phyloP scores from a whole-genome alignment of 441 rosid genomes.

The Croton setiger region DNA sequence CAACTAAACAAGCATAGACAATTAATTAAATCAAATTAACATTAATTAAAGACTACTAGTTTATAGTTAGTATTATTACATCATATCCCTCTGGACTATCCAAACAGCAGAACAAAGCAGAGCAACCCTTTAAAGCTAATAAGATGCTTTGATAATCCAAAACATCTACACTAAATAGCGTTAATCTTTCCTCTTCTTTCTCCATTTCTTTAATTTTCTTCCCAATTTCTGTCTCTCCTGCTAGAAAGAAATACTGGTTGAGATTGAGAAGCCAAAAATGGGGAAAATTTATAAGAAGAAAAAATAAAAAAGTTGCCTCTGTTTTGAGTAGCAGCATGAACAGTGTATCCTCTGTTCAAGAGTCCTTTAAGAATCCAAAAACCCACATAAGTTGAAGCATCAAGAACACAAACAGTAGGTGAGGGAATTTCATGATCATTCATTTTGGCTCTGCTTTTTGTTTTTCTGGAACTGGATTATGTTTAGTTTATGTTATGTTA shows the following conservation, averaged over 20 bases:
- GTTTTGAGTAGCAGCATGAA: slow-evolving; percentile 66
- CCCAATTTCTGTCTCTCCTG: slow-evolving; percentile 52
- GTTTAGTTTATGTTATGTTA: too few species aligned
- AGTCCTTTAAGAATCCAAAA: slow-evolving; percentile 72
- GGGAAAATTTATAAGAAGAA: neutral
- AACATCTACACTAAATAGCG: slow-evolving; percentile 47
- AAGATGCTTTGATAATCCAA: slow-evolving; percentile 71
- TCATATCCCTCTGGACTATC: slow-evolving; percentile 65
- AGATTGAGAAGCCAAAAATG: neutral
- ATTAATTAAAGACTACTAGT: too few species aligned
- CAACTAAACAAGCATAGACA: neutral
- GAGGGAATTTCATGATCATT: slow-evolving; percentile 31
- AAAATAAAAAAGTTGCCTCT: slow-evolving; percentile 37
- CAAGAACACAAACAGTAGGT: slow-evolving; percentile 63
- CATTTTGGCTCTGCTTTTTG: slow-evolving; percentile 18
- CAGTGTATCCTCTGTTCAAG: slow-evolving; percentile 58
- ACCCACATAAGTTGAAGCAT: slow-evolving; percentile 82
- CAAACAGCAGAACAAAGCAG: slow-evolving; percentile 66
- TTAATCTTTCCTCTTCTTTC: slow-evolving; percentile 43
- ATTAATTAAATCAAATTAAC: neutral
- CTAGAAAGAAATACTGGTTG: neutral
- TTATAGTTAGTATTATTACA: slow-evolving; percentile 38
- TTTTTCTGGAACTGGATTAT: neutral
- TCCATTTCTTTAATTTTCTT: slow-evolving; percentile 56
- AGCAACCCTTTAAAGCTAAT: slow-evolving; percentile 54